Base-by-base conservation (phyloP, 2,329 filamentous ascomycete species). In the Penicillium fuscoglaucum region DNA sequence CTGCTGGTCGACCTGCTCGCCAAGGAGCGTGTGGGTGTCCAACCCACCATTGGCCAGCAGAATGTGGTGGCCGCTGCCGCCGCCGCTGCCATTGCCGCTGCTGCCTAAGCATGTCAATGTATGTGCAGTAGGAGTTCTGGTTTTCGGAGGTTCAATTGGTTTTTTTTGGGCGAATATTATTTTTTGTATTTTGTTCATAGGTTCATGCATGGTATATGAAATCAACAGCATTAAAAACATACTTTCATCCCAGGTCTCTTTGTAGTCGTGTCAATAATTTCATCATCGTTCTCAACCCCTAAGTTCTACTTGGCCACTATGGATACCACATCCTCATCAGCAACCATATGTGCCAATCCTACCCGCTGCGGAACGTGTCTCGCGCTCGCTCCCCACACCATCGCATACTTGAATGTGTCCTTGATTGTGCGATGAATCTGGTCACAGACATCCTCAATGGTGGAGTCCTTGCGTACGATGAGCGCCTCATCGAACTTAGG, bases 341-440 rank as follows among this genome's bases (percentile, higher is more conserved):
- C 72, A 29, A 99, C 93, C 13, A 85, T 70, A 81, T 99, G 95
- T 7, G 85, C 82, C 69, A 99, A 76, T 1, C 95, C 96, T 39
- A 97, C 93, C 62, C 95, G 83, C 81, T 99, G 95, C 37, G 96
- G 95, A 37, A 98, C 83, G 80, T 99, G 96, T 70, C 91, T 87
- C 37, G 95, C 95, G 76, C 93, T 98, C 19, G 93, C 93, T 5
- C 95, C 95, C 96, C 96, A 99, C 0, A 99, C 95, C 65, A 98
- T 79, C 3, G 95, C 96, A 79, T 98, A 97, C 82, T 98, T 99
- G 84, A 98, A 99, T 5, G 92, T 96, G 63, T 99, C 96, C 84
- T 98, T 99, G 65, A 99, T 80, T 28, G 87, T 95, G 61, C 95
- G 84, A 79, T 99, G 95, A 66, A 99, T 90, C 68, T 91, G 87